Evolutionary conservation across 2,329 filamentous ascomycete species (phyloP).

Genomic region (Fusarium agapanthi): DNA sequence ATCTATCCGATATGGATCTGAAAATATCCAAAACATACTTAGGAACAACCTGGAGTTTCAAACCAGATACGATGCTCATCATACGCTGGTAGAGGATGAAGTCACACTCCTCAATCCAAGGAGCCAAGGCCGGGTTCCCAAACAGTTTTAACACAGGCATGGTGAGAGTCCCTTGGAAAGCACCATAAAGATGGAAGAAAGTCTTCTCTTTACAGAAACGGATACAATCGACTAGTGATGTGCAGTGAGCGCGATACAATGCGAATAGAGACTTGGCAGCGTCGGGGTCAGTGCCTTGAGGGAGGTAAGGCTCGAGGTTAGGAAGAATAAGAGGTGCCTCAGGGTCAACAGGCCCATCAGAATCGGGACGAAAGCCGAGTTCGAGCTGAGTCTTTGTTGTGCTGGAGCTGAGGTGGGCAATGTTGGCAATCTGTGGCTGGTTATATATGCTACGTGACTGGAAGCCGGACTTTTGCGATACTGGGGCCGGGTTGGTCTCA

Average conservation of each 20-base stretch:
- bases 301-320: conserved; percentile 83
- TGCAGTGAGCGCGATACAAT: conserved; percentile 93
- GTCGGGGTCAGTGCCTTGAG: conserved; percentile 83
- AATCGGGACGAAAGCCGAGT: conserved; percentile 68
- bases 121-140: conserved; percentile 78
- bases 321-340: conserved; percentile 82
- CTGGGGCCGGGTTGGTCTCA: conserved; percentile 22
- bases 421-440: conserved; percentile 62
- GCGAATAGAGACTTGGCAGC: conserved; percentile 86
- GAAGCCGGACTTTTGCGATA: conserved; percentile 21
- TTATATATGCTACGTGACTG: conserved; percentile 64
- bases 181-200: conserved; percentile 93
- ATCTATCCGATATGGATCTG: conserved; percentile 81
- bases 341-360: conserved; percentile 61
- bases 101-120: conserved; percentile 96
- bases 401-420: conserved; percentile 67
- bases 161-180: conserved; percentile 94
- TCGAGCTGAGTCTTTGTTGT: conserved; percentile 66
- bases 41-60: conserved; percentile 91
- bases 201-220: conserved; percentile 97
- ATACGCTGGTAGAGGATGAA: conserved; percentile 97
- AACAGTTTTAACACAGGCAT: conserved; percentile 96
- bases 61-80: conserved; percentile 88
- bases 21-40: conserved; percentile 87
- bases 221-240: conserved; percentile 93